Evolutionary conservation across 2,329 filamentous ascomycete species (phyloP), one percentile per base, ranked within the genome.

Genomic region (Aschersonia sp.): DNA sequence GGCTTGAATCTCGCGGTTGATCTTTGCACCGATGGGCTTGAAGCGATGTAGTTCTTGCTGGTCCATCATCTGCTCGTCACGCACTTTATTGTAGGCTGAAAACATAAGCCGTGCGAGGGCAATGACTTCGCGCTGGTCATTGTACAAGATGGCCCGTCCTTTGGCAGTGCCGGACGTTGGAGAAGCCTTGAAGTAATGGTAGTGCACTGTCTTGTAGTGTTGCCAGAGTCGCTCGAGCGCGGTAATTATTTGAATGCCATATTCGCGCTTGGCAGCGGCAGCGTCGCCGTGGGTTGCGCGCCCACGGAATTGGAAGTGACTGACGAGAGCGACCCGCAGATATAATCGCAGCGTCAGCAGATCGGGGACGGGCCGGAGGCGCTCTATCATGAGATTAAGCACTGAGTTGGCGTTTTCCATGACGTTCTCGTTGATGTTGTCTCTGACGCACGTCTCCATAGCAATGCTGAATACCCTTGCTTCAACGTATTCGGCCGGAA

Each of bases 381-480:
- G 56, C 30, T 49, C 46, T 39, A 60, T 47, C 82, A 89, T 88
- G 46, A 76, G 60, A 46, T 79, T 69, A 32, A 95, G 66, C 30
- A 94, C 69, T 46, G 69, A 63, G 46, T 70, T 77, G 5, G 85
- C 83, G 53, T 83, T 73, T 4, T 69, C 64, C 53, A 94, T 75
- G 29, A 78, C 76, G 46, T 81, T 75, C n/a, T 62, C 70, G 60
- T 94, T 95, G 48, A 81, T 79, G 58, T 80, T 83, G 68, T 96
- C 87, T 49, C 82, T 76, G 30, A 78, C 67, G 62, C 88, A 95
- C 5, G 79, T 73, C 52, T 75, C 73, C 69, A 96, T 79, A 47
- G 83, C 87, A 44, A 87, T 75, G 47, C 78, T 76, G 65, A 88
- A 86, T 8, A 78, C 79, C 49, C 73, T 75, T 35, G 59, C 55